Conservation (phyloP, 805 yeast species). For the Candida methanosorbosa region DNA sequence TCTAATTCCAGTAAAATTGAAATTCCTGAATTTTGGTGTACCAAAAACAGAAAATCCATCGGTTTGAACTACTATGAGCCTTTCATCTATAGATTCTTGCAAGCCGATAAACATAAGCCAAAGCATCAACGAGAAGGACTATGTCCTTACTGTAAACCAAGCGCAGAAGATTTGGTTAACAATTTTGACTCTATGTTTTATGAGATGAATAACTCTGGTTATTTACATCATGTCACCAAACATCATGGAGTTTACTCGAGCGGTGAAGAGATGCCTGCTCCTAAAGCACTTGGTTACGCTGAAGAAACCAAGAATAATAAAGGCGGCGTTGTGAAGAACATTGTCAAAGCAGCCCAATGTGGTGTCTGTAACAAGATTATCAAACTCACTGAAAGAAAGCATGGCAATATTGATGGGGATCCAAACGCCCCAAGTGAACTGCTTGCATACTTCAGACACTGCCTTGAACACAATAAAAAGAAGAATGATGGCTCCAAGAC, state of each 20-base stretch:
- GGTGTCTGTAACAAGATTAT: constrained; percentile 11
- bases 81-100: constrained; percentile 12
- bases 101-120: constrained; percentile 5
- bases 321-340: constrained; percentile 7
- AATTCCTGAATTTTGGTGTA: no score
- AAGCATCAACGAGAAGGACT: constrained; percentile 18
- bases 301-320: constrained; percentile 10
- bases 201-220: constrained; percentile 17
- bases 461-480: constrained; percentile 18
- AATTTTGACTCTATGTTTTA: constrained; percentile 11
- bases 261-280: constrained; percentile 21
- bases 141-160: constrained; percentile 21
- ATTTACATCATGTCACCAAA: constrained; percentile 23
- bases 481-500: no score
- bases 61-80: constrained; percentile 14
- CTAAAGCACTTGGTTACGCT: constrained; percentile 14
- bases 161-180: constrained; percentile 1
- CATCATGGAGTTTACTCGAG: constrained; percentile 23
- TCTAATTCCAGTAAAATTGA: no score
- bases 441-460: constrained; percentile 20
- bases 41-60: no score
- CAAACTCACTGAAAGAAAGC: no score
- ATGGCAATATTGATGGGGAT: no score
- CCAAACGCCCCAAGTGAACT: no score
- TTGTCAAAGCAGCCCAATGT: constrained; percentile 16